Evolutionary conservation across 768 basidiomycete genomes (phyloP), one percentile per base, ranked within the genome.

Genomic region (Clavaria fumosa): DNA sequence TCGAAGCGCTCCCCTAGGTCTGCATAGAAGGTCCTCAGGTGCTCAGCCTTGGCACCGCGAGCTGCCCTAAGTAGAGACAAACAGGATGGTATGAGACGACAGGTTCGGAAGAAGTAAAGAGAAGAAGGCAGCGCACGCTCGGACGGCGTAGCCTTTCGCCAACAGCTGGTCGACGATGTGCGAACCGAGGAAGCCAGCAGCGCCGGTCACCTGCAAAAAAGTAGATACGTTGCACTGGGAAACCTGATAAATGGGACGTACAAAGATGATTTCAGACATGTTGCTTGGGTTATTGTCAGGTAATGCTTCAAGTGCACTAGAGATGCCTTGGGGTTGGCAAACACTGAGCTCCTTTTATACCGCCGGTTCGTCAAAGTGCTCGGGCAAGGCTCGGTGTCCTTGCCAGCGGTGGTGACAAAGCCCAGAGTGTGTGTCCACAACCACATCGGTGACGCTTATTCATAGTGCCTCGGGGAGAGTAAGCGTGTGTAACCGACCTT

Each of bases 161-260:
- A 65, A 39, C 21, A 61, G 47, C 23, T 50, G 44, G 23, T 55
- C 45, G 31, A 55, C 59, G 5, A 63, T 53, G 34, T 64, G 61
- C 5, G 59, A 54, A 35, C 56, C 63, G 26, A 64, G 52, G 48
- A 61, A 64, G 27, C 63, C 63, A 37, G 58, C 55, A n/a, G 55
- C 47, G 22, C 63, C 63, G 42, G 63, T 64, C 21, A 64, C 59
- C 62, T 64, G 31, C 14, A 9, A 9, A 14, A 28, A 9, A 9
- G 9, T 14, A 28, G 9, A 9, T 14, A 28, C 9, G 9, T 9
- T 9, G 26, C 14, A 14, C 14, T 9, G 9, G 9, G 26, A 28
- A 28, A 28, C 14, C 26, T 14, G n/a, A n/a, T 28, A 28, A 28
- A 28, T 9, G 26, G 14, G 14, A 28, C 26, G 26, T 14, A 28